phyloP scores from a whole-genome alignment of 169 alveolate species.

The Theileria luwenshuni region DNA sequence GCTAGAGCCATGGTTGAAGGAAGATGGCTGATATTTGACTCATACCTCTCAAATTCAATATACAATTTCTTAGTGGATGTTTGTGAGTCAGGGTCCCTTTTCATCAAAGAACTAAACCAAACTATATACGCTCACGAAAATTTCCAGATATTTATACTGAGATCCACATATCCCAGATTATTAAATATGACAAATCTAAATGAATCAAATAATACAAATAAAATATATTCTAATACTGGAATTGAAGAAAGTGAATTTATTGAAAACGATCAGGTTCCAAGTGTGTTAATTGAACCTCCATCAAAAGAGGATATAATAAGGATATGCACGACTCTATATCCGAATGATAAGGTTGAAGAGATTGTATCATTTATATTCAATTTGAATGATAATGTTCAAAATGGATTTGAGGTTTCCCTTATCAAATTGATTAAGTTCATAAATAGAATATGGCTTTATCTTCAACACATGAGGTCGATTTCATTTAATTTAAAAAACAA shows the following conservation, averaged over 20 bases:
- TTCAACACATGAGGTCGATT: not conserved
- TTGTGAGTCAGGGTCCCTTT: conserved; percentile 61
- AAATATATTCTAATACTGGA: not conserved
- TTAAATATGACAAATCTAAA: conserved; percentile 11
- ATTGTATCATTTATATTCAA: conserved; percentile 23
- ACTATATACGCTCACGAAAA: conserved; percentile 68
- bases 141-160: conserved; percentile 57
- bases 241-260: not conserved
- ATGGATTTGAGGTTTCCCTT: not conserved
- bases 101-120: conserved; percentile 69
- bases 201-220: conserved; percentile 23
- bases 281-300: not conserved
- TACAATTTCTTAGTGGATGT: conserved; percentile 70
- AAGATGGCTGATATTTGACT: conserved; percentile 81
- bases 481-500: too few relatives aligned
- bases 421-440: not conserved
- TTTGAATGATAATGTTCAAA: not conserved
- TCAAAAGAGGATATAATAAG: not conserved
- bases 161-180: conserved; percentile 29
- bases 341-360: conserved; percentile 3
- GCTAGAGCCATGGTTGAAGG: conserved; percentile 78
- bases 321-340: not conserved
- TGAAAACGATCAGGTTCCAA: not conserved
- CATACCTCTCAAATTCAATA: conserved; percentile 73
- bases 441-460: not conserved